Evolutionary conservation across 176 grass and related monocot species (phyloP), one percentile per base, ranked within the genome.

Genomic region (Microstegium vimineum): DNA sequence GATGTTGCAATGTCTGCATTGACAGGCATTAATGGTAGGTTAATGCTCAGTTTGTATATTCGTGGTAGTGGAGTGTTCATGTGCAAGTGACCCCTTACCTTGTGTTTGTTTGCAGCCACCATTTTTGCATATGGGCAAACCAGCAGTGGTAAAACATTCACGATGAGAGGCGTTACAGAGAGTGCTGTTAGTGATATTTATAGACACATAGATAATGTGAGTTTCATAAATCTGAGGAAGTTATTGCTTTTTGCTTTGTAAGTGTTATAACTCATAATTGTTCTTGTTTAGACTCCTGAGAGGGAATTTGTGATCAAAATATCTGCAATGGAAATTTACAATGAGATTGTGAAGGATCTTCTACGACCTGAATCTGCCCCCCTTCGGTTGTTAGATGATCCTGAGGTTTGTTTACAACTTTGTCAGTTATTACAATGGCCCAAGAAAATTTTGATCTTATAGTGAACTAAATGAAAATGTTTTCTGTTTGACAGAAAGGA

Each of bases 141-240:
- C 25, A 93, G 96, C 83, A 99, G 96, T 78, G 96, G 96, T 54
- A 99, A 99, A 87, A 99, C 96, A 87, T 99, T 86, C 86, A 99
- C 96, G 18, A 99, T 99, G 91, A 86, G 77, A 75, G 97, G 97
- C 18, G 83, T 99, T 38, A 95, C 93, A 51, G 97, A 96, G 56
- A 91, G 89, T 75, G 91, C 97, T 77, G 89, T 99, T 20, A 85
- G 34, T 76, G 97, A 99, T 86, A 94, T 99, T 65, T 90, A 90
- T 75, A 86, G 27, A 37, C 88, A 90, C 66, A 90, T 90, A 46
- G 73, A 86, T 73, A 82, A 78, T 82, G 88, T 90, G 78, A 90
- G 88, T 86, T 73, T 43, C 45, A 64, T 78, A 54, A 34, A 86
- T 78, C 62, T 75, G 37, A 11, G 71, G 38, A 84, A 69, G 23